A percentile compares a stretch with the other conserved stretches of the same genome.
phyloP scores from a whole-genome alignment of 139 green algal species.

The Closterium sp. region DNA sequence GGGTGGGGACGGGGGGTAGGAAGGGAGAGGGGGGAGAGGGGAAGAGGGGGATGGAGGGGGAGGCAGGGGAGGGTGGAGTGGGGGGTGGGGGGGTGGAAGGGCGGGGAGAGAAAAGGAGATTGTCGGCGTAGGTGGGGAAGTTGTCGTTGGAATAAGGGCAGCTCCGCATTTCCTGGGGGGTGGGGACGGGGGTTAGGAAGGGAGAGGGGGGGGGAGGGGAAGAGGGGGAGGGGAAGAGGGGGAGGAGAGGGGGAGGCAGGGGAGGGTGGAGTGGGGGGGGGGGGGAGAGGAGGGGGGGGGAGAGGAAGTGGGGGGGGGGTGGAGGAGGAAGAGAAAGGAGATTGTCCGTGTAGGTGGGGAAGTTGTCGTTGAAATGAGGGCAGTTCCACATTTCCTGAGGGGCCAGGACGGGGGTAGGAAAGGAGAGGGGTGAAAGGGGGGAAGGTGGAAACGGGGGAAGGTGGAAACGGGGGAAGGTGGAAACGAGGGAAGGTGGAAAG shows the following conservation, averaged over 20 bases:
- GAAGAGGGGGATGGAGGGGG: not conserved
- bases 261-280: no score
- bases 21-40: not conserved
- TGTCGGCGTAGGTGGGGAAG: slow-evolving; percentile 86
- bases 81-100: not conserved
- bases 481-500: not conserved
- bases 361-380: slow-evolving; percentile 91
- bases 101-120: not conserved
- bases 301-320: no score
- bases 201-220: not conserved
- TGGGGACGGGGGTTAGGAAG: not conserved
- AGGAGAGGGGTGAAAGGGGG: not conserved
- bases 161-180: slow-evolving; percentile 65
- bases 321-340: not conserved
- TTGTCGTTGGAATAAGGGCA: slow-evolving; percentile 93
- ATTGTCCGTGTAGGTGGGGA: slow-evolving; percentile 81
- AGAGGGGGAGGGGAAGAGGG: not conserved
- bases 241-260: not conserved
- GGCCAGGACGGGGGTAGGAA: not conserved
- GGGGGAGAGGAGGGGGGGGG: no score
- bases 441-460: not conserved
- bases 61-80: not conserved
- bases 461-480: not conserved
- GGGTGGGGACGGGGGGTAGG: not conserved
- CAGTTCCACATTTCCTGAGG: slow-evolving; percentile 74